phyloP scores from a whole-genome alignment of 208 protist genomes.

The Leishmania mexicana region DNA sequence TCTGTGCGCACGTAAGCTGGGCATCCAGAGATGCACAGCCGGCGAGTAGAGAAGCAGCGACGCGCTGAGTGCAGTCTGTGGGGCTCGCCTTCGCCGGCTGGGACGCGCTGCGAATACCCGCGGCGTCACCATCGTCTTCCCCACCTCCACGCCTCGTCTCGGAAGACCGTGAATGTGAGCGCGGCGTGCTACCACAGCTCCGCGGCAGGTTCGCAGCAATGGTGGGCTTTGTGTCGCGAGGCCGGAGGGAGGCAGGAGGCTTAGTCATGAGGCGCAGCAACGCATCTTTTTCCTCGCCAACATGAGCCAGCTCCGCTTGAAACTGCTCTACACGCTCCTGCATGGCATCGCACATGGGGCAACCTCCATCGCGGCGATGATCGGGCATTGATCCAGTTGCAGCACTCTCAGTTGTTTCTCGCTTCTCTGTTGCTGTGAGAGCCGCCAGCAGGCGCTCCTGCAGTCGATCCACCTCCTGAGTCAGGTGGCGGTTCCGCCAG shows the following conservation, averaged over 20 bases:
- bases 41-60: conserved; percentile 38
- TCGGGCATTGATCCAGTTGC: not conserved
- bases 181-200: not conserved
- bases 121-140: not conserved
- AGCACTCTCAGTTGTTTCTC: not conserved
- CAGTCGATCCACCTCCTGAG: conserved; percentile 37
- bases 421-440: conserved; percentile 12
- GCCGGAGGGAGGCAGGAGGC: not conserved
- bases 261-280: conserved; percentile 15
- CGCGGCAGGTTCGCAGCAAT: not conserved
- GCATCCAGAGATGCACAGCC: conserved; percentile 59
- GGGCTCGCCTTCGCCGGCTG: not conserved
- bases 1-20: conserved; percentile 37
- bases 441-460: conserved; percentile 24
- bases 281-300: conserved; percentile 41
- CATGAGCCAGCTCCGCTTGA: conserved; percentile 34
- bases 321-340: conserved; percentile 32
- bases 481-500: conserved; percentile 48
- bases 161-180: not conserved
- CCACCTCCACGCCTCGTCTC: not conserved
- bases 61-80: conserved; percentile 1
- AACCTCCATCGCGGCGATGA: not conserved
- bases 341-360: conserved; percentile 12
- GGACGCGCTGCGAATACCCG: not conserved
- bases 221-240: not conserved